phyloP scores from a whole-genome alignment of 2,329 filamentous ascomycete species.

The Pseudopithomyces maydicus region DNA sequence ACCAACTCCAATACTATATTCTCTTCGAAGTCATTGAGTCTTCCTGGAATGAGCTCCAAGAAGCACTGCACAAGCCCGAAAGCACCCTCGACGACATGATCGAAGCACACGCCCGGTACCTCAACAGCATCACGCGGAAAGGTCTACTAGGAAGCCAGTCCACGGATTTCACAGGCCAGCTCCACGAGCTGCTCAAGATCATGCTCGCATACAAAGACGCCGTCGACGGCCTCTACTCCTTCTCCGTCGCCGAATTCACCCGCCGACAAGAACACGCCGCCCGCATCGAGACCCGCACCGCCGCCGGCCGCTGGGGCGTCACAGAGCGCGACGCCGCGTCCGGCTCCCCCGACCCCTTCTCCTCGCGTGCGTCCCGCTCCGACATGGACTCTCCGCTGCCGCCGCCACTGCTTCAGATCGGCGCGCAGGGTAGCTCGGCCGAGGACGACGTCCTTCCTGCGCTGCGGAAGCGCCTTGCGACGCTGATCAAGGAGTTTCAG shows the following conservation, averaged over 20 bases:
- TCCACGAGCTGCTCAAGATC: constrained; percentile 88
- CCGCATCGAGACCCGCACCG: constrained; percentile 69
- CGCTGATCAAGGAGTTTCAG: constrained; percentile 77
- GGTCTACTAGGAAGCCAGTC: constrained; percentile 79
- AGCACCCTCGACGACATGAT: constrained; percentile 96
- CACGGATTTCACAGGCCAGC: constrained; percentile 81
- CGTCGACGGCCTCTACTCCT: constrained; percentile 92
- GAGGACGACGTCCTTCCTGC: constrained; percentile 73
- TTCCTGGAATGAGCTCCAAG: constrained; percentile 89
- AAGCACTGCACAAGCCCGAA: constrained; percentile 79
- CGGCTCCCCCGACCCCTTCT: constrained; percentile 27
- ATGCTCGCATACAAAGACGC: constrained; percentile 95
- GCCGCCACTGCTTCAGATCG: constrained; percentile 43
- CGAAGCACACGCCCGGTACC: constrained; percentile 85
- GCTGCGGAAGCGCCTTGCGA: constrained; percentile 73
- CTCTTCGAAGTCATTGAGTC: constrained; percentile 98
- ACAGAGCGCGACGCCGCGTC: constrained; percentile 55
- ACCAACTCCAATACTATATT: constrained; percentile 97
- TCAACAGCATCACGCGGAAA: constrained; percentile 94
- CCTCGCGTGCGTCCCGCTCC: constrained; percentile 26
- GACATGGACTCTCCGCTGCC: constrained; percentile 51
- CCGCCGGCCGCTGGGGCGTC: constrained; percentile 68
- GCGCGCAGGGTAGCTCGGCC: constrained; percentile 40
- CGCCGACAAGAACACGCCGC: constrained; percentile 84
- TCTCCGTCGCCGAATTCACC: constrained; percentile 93